Percentiles rank a stretch among this genome's conserved stretches.
These are phyloP conservation scores for Nicotiana paniculata DNA, from an alignment of 257 asterid genomes.

Conservation along the genomic window DNA sequence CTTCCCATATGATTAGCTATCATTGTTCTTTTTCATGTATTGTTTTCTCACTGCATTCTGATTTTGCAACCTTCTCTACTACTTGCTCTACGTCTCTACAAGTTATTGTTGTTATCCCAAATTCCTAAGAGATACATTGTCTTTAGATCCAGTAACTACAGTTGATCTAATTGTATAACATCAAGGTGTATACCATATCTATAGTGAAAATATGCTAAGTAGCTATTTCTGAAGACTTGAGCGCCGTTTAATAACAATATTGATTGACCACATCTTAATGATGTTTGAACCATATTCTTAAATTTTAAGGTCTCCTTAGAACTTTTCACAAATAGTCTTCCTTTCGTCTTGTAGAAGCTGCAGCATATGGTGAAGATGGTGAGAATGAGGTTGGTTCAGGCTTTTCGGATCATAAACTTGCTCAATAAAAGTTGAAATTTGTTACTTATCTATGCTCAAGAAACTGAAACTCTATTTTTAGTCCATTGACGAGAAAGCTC, in stretches of 20 bases:
- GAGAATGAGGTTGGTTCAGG: slow-evolving; percentile 22
- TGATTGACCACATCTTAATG: neutral
- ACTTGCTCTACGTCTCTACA: neutral
- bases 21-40: neutral
- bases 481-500: slow-evolving; percentile 67
- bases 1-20: neutral
- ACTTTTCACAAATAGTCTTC: neutral
- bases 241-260: neutral
- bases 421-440: neutral
- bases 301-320: neutral
- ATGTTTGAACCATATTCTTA: neutral
- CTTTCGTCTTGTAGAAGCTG: slow-evolving; percentile 46
- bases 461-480: slow-evolving; percentile 10
- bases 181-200: neutral
- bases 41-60: neutral
- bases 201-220: neutral
- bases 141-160: neutral
- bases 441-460: neutral
- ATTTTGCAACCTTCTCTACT: neutral
- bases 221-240: neutral
- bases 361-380: slow-evolving; percentile 59
- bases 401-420: neutral
- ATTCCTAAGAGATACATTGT: too few relatives aligned
- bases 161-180: neutral
- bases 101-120: too few relatives aligned